Percentiles rank a stretch among this genome's conserved stretches.
Conservation (phyloP, 2,329 filamentous ascomycete species). For the Monosporascus ibericus region DNA sequence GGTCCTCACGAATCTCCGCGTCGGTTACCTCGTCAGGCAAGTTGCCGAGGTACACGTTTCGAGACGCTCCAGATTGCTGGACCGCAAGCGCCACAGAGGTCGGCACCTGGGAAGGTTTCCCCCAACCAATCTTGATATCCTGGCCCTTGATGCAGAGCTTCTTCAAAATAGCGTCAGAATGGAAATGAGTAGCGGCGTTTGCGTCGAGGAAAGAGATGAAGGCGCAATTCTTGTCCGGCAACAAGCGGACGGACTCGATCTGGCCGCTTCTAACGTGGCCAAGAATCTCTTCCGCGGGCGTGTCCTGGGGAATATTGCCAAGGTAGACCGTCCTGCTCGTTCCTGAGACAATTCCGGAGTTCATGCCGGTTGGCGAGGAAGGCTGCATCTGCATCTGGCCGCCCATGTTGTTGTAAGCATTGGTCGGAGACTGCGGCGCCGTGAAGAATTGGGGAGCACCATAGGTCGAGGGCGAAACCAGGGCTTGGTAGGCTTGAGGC, state of each 20-base stretch:
- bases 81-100: conserved; percentile 96
- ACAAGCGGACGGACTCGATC: conserved; percentile 94
- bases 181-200: conserved; percentile 96
- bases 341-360: conserved; percentile 75
- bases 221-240: conserved; percentile 98
- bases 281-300: conserved; percentile 90
- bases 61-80: conserved; percentile 92
- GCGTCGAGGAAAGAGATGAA: conserved; percentile 99
- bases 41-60: conserved; percentile 96
- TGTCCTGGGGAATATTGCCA: conserved; percentile 97
- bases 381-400: conserved; percentile 56
- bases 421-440: conserved; percentile 76
- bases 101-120: conserved; percentile 95
- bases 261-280: conserved; percentile 95
- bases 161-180: conserved; percentile 99
- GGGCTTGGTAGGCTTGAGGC: conserved; percentile 75
- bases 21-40: conserved; percentile 84
- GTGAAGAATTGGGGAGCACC: conserved; percentile 73
- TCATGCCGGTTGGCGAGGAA: conserved; percentile 69
- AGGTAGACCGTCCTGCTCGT: conserved; percentile 96
- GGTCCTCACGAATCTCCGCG: conserved; percentile 87
- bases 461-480: conserved; percentile 81
- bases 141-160: conserved; percentile 98
- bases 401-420: conserved; percentile 60
- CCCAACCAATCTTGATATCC: conserved; percentile 99